Conservation (phyloP, 768 basidiomycete genomes). For the Rickenella mellea region DNA sequence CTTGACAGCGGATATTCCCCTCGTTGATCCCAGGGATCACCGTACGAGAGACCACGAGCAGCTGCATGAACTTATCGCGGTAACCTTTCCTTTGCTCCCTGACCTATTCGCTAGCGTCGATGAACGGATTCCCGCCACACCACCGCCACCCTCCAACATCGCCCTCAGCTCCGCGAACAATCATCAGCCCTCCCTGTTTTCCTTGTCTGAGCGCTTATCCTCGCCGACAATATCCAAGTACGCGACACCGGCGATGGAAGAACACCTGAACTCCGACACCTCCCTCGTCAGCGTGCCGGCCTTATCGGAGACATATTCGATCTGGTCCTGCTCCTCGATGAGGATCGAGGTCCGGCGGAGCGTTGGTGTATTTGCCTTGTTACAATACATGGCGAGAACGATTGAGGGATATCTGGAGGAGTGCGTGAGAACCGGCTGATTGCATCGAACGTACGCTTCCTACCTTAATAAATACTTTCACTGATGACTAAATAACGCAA, state of each 20-base stretch:
- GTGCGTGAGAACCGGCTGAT: constrained; percentile 8
- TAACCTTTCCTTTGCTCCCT: constrained; percentile 12
- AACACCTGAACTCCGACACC: constrained; percentile 95
- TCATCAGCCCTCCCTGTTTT: constrained; percentile 51
- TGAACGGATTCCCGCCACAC: constrained; percentile 51
- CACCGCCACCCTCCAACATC: constrained; percentile 34
- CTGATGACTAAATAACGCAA: constrained; percentile 25
- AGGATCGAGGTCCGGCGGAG: constrained; percentile 96
- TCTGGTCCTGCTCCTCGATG: constrained; percentile 97
- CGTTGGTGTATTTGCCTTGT: constrained; percentile 89
- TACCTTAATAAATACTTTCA: constrained; percentile 75
- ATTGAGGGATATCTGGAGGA: constrained; percentile 81
- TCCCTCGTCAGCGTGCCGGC: constrained; percentile 93
- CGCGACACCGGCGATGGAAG: constrained; percentile 77
- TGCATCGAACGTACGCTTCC: neutral
- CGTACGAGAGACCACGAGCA: constrained; percentile 90
- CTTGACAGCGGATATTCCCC: constrained; percentile 89
- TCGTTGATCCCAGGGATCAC: constrained; percentile 90
- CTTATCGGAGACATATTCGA: constrained; percentile 92
- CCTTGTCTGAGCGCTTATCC: constrained; percentile 55
- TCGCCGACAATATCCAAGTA: constrained; percentile 93
- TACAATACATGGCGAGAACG: constrained; percentile 97
- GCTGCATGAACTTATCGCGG: constrained; percentile 22
- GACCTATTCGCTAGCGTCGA: constrained; percentile 30
- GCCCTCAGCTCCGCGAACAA: constrained; percentile 69